Evolutionary conservation across 306 rosid genomes (phyloP), one percentile per base, ranked within the genome.

Genomic region (Oxytropis ochrocephala): DNA sequence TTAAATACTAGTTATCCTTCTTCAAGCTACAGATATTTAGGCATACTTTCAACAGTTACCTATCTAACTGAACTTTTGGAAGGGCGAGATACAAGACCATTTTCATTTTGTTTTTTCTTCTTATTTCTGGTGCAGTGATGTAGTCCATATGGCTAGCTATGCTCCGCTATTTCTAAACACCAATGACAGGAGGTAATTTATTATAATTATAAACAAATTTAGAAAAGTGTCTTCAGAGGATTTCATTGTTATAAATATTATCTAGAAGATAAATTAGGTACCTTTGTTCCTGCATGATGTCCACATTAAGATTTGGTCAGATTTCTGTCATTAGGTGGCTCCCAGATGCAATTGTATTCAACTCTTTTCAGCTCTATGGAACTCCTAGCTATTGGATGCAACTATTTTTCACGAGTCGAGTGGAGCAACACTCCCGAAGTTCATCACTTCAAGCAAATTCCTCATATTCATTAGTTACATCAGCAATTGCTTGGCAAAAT

Each of bases 361-460:
- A 90, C 85, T 93, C 98, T 6, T 82, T 66, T 24, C 91, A 81
- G 64, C 53, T 16, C 55, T 93, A 88, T 42, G 98, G 90, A 81
- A 93, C 97, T 76, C 98, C 98, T 71, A 93, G 98, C 83, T 90
- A 90, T 66, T 93, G 97, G 97, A 80, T 90, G 81, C 98, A 90
- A 49, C 39, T 36, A 43, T 81, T 93, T 74, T 93, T 93, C 56
- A 2, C 0, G 88, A 81, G 79, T 86, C 98, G 47, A 93, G 96
- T 62, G 98, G 96, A 69, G 97, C 96, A 63, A 88, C 85, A 29
- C 78, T 88, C 76, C 91, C 83, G 63, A n/a, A 71, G 79, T 43
- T 6, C 97, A 43, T 81, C 83, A 48, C 85, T 93, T 24, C 72
- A 81, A 63, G 30, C 82, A 3, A 61, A 74, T 66, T 44, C 79